Percentiles rank a stretch among this genome's conserved stretches.
phyloP scores from a whole-genome alignment of 495 filamentous ascomycete genomes.

The Parmelia sp. region DNA sequence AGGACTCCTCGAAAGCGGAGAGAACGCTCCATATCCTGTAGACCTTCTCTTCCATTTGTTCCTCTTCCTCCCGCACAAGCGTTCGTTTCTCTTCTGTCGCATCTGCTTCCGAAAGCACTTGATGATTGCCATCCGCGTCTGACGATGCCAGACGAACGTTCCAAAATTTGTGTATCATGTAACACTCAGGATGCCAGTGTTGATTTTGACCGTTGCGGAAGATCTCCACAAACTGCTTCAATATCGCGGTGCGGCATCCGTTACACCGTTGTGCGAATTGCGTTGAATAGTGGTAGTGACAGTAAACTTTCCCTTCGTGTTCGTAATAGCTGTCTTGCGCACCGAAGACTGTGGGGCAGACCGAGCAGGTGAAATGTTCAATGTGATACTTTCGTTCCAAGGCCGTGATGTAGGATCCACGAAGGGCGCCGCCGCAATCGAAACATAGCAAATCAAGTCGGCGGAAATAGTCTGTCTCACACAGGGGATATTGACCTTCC shows the following conservation, averaged over 20 bases:
- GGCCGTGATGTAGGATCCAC: conserved; percentile 97
- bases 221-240: conserved; percentile 99
- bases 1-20: conserved; percentile 94
- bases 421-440: conserved; percentile 85
- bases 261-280: conserved; percentile 94
- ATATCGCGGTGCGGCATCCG: conserved; percentile 93
- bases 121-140: conserved; percentile 43
- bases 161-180: conserved; percentile 99
- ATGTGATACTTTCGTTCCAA: conserved; percentile 98
- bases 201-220: conserved; percentile 96
- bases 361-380: conserved; percentile 97
- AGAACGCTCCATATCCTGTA: conserved; percentile 97
- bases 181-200: conserved; percentile 99
- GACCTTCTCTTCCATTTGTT: conserved; percentile 94
- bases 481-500: conserved; percentile 85
- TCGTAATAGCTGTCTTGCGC: conserved; percentile 99
- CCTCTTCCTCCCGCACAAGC: conserved; percentile 74
- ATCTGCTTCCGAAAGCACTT: conserved; percentile 46
- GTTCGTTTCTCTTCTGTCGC: conserved; percentile 70
- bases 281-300: conserved; percentile 98
- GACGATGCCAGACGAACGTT: conserved; percentile 76
- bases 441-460: conserved; percentile 85
- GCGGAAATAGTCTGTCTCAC: conserved; percentile 96
- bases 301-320: conserved; percentile 93
- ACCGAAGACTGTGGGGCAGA: conserved; percentile 95